Conservation (phyloP, 2,329 filamentous ascomycete genomes). For the Alternaria dauci region DNA sequence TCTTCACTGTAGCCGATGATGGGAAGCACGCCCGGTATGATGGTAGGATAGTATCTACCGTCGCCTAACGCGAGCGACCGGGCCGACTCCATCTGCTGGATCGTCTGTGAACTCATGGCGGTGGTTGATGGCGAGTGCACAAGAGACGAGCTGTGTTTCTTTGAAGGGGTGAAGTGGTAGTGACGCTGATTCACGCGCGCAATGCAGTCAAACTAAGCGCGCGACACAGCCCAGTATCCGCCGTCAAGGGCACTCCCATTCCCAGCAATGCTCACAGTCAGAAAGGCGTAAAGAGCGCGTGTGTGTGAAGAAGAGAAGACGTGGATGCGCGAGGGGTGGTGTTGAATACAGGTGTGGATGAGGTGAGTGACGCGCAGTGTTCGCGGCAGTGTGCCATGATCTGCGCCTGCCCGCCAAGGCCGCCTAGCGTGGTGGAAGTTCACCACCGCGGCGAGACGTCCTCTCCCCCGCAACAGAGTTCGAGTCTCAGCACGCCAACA, state of each 20-base stretch:
- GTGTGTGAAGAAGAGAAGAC: conserved; percentile 30
- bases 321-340: conserved; percentile 25
- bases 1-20: conserved; percentile 80
- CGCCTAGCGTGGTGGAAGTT: conserved; percentile 25
- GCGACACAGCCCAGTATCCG: conserved; percentile 41
- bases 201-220: conserved; percentile 38
- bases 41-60: conserved; percentile 86
- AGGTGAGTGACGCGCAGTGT: conserved; percentile 19
- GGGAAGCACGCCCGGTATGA: conserved; percentile 91
- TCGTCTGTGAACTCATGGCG: conserved; percentile 43
- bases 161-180: conserved; percentile 23
- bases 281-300: conserved; percentile 27
- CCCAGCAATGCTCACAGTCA: conserved; percentile 35
- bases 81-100: conserved; percentile 88
- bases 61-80: conserved; percentile 89
- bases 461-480: conserved; percentile 27
- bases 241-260: conserved; percentile 36
- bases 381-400: conserved; percentile 18
- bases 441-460: conserved; percentile 31
- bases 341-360: conserved; percentile 26
- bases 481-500: conserved; percentile 36
- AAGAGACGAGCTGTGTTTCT: conserved; percentile 35
- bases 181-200: conserved; percentile 44
- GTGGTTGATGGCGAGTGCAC: conserved; percentile 23
- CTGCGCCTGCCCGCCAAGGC: conserved; percentile 23